Evolutionary conservation across 164 flowering plant genomes (phyloP).

Genomic region (Sedum album): DNA sequence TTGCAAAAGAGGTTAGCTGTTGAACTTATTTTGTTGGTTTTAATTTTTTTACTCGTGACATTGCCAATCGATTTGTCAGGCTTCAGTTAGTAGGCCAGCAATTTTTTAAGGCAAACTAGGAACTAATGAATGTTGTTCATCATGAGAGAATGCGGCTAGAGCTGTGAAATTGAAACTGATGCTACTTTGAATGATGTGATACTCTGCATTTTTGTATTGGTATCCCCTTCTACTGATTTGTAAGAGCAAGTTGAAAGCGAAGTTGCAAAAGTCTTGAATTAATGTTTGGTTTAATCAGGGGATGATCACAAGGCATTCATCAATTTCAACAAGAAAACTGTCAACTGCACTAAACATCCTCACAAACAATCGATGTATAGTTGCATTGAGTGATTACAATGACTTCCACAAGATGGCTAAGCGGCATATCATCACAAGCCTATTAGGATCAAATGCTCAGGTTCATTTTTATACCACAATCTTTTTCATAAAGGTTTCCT

Average conservation of each 20-base stretch:
- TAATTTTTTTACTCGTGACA: too few species aligned
- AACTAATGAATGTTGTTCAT: too few species aligned
- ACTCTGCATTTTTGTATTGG: too few species aligned
- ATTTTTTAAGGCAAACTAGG: too few species aligned
- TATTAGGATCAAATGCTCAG: slow-evolving; percentile 81
- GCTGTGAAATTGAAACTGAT: too few species aligned
- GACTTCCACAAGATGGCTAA: slow-evolving; percentile 74
- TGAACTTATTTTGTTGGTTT: neutral
- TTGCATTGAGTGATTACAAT: slow-evolving; percentile 78
- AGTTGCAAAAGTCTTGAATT: neutral
- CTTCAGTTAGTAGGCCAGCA: too few species aligned
- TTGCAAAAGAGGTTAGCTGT: neutral
- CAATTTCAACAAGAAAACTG: slow-evolving; percentile 82
- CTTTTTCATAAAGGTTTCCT: too few species aligned
- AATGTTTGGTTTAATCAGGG: slow-evolving; percentile 49
- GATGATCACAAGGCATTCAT: slow-evolving; percentile 70
- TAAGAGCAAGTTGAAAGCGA: too few species aligned
- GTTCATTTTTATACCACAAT: slow-evolving; percentile 23
- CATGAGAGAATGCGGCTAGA: too few species aligned
- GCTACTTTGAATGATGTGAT: too few species aligned
- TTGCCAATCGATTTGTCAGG: too few species aligned
- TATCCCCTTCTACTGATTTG: too few species aligned
- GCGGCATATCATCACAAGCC: slow-evolving; percentile 35
- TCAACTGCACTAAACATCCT: slow-evolving; percentile 65
- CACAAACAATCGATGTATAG: slow-evolving; percentile 61